Evolutionary conservation across 306 rosid genomes (phyloP), one percentile per base, ranked within the genome.

Genomic region (Quercus gilva): DNA sequence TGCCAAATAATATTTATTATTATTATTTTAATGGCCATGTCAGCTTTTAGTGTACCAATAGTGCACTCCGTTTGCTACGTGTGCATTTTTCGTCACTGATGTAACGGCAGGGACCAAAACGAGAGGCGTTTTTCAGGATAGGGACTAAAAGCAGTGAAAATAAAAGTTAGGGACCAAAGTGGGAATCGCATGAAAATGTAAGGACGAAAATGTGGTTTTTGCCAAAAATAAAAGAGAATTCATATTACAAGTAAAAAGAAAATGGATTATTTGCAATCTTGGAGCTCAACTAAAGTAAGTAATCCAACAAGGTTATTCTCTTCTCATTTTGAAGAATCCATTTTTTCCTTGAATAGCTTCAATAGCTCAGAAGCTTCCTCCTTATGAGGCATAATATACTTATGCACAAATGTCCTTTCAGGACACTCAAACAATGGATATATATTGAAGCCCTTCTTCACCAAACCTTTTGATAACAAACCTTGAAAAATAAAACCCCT

Each of bases 401-500:
- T 85, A 19, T 37, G 13, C 55, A 85, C 56, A 78, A 85, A n/a
- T 18, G 1, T 10, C 63, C 0, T 25, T 17, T 82, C 86, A 59
- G 58, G 3, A 61, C 2, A 33, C 5, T 15, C 8, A 67, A 64
- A 85, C 3, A 78, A n/a, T n/a, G n/a, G 1, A 3, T 20, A 1
- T 28, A 31, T 49, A 13, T 55, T 75, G 55, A 20, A 37, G 25
- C 52, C 29, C 69, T 78, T 80, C 69, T 23, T 20, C 25, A 73
- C 37, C 78, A 85, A 84, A 14, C 80, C 88, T 37, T 69, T 78
- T 19, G 75, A 65, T 5, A 37, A 78, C 69, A 87, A 83, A 71
- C 58, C 65, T 20, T n/a, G 77, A 67, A 87, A 18, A 33, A 87
- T 87, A 14, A 49, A 58, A 75, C 78, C 74, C 73, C 91, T 87